Conservation (phyloP, 1,284 basidiomycete species). For the Rugosomyces carneus region DNA sequence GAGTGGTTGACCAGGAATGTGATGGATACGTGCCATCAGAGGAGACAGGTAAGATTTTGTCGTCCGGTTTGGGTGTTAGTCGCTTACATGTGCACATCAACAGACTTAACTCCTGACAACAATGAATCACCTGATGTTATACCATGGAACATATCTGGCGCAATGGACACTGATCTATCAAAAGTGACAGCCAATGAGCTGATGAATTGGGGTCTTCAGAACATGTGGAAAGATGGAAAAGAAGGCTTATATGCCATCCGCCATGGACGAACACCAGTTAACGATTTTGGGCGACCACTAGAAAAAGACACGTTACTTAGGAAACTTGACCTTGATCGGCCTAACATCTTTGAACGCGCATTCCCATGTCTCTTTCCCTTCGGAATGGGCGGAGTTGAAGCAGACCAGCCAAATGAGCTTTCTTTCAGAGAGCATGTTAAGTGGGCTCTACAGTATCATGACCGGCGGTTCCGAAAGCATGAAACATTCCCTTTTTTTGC, state of each 20-base stretch:
- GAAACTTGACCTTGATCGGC: no score
- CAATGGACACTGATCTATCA: no score
- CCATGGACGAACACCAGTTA: conserved; percentile 14
- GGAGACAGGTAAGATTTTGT: no score
- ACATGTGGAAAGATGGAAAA: conserved; percentile 17
- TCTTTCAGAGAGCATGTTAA: conserved; percentile 26
- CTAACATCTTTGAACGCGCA: conserved; percentile 1
- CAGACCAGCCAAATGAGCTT: conserved; percentile 14
- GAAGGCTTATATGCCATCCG: conserved; percentile 14
- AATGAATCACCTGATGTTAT: no score
- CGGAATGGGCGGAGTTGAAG: conserved; percentile 32
- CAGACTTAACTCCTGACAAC: no score
- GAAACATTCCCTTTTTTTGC: conserved; percentile 27
- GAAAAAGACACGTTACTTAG: no score
- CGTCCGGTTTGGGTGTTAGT: no score
- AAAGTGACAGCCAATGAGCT: no score
- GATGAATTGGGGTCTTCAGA: no score
- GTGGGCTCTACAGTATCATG: conserved; percentile 31
- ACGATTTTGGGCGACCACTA: no score
- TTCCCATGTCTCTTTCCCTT: conserved; percentile 36
- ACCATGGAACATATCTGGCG: no score
- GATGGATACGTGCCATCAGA: conserved; percentile 28
- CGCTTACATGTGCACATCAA: no score
- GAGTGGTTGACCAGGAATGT: conserved; percentile 22
- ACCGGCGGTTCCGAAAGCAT: conserved; percentile 27